A percentile compares a stretch with the other conserved stretches of the same genome.
phyloP scores from a whole-genome alignment of 441 rosid genomes.

The Dalechampia spathulata region DNA sequence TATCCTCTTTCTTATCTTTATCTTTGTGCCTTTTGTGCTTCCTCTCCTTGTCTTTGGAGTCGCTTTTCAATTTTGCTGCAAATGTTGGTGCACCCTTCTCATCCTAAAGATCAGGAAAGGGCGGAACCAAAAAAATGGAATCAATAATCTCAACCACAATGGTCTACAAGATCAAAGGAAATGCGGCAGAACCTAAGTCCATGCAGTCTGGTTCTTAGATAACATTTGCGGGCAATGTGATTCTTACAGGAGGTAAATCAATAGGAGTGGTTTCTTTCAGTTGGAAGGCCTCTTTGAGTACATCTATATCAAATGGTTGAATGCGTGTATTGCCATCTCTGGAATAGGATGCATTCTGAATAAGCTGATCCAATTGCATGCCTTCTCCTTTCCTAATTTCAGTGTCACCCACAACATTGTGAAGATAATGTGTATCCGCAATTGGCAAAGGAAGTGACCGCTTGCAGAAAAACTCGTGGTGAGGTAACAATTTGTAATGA shows the following conservation, averaged over 20 bases:
- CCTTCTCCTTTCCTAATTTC: conserved; percentile 52
- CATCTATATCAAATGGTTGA: conserved; percentile 70
- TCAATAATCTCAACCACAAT: background rate
- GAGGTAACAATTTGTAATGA: conserved; percentile 72
- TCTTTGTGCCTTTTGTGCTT: conserved; percentile 73
- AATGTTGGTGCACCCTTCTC: conserved; percentile 71
- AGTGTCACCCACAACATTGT: conserved; percentile 36
- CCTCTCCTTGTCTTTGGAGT: conserved; percentile 64
- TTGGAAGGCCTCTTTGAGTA: conserved; percentile 68
- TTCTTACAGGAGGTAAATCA: conserved; percentile 66
- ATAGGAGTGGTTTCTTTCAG: conserved; percentile 63
- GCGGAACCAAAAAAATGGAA: background rate
- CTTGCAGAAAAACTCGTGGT: conserved; percentile 92
- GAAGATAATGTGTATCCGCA: conserved; percentile 87
- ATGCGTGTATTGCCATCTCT: conserved; percentile 46
- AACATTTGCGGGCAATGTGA: too few species aligned
- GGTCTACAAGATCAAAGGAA: background rate
- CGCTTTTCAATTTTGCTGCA: conserved; percentile 57
- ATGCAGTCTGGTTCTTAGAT: too few species aligned
- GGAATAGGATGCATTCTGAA: conserved; percentile 37
- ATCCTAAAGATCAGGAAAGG: conserved; percentile 28
- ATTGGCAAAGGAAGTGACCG: conserved; percentile 70
- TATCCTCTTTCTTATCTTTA: conserved; percentile 62
- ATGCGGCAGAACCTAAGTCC: background rate
- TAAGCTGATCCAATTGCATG: conserved; percentile 86